phyloP scores from a whole-genome alignment of 441 rosid genomes.

The Gossypium davidsonii region DNA sequence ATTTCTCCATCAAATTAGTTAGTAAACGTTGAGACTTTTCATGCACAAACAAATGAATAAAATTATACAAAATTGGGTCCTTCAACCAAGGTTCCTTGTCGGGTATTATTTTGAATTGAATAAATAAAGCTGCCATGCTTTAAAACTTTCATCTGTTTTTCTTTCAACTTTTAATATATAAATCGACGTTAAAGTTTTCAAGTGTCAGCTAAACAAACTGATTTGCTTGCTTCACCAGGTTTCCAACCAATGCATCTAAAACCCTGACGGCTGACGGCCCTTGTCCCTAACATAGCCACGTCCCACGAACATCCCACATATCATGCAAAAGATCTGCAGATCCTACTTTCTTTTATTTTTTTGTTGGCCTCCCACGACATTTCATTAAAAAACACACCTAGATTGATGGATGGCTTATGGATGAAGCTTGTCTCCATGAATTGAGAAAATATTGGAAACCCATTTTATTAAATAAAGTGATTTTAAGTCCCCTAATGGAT shows the following conservation, averaged over 20 bases:
- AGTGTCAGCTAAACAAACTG: constrained; percentile 64
- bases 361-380: not conserved
- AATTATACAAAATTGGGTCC: constrained; percentile 14
- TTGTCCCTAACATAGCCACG: constrained; percentile 3
- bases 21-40: constrained; percentile 22
- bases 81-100: constrained; percentile 39
- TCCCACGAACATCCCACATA: constrained; percentile 9
- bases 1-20: constrained; percentile 20
- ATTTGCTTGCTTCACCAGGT: constrained; percentile 53
- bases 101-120: constrained; percentile 29
- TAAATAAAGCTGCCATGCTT: constrained; percentile 24
- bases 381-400: constrained; percentile 11
- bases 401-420: constrained; percentile 16
- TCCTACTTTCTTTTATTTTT: not conserved
- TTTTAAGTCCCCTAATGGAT: constrained; percentile 37
- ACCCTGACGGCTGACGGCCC: constrained; percentile 7
- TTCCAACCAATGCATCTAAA: constrained; percentile 40
- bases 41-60: not conserved
- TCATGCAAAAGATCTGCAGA: constrained; percentile 18
- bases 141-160: not conserved
- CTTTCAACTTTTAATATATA: constrained; percentile 5
- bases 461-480: constrained; percentile 24
- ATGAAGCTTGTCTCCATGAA: constrained; percentile 25
- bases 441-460: constrained; percentile 21
- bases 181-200: constrained; percentile 14